Percentiles rank a stretch among this genome's conserved stretches.
phyloP scores from a whole-genome alignment of 1,284 basidiomycete genomes.

The Uromyces viciae-fabae region DNA sequence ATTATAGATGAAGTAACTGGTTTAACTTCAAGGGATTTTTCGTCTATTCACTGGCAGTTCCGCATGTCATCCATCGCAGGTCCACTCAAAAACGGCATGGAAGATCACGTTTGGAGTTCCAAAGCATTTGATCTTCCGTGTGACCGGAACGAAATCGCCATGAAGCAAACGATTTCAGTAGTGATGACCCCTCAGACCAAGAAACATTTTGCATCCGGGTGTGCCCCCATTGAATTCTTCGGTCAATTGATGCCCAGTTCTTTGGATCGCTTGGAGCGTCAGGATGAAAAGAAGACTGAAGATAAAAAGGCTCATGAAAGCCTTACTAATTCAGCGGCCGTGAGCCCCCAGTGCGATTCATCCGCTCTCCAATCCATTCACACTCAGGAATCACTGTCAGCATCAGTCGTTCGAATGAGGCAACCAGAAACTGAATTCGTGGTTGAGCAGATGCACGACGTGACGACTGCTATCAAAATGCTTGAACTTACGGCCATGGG shows the following conservation, averaged over 20 bases:
- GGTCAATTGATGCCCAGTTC: slow-evolving; percentile 74
- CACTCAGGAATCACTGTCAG: slow-evolving; percentile 16
- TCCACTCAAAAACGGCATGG: slow-evolving; percentile 61
- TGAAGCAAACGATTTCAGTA: slow-evolving; percentile 75
- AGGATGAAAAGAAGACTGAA: slow-evolving; percentile 81
- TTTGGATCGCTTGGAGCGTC: slow-evolving; percentile 78
- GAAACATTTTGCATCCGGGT: slow-evolving; percentile 67
- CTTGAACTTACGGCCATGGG: slow-evolving; percentile 81
- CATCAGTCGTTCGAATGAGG: slow-evolving; percentile 66
- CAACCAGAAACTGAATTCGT: slow-evolving; percentile 87
- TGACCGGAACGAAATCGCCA: slow-evolving; percentile 69
- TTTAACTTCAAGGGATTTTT: slow-evolving; percentile 69
- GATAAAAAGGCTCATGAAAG: slow-evolving; percentile 67
- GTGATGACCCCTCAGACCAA: slow-evolving; percentile 70
- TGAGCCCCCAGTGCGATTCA: slow-evolving; percentile 44
- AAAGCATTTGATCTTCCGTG: slow-evolving; percentile 68
- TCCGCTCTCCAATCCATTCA: slow-evolving; percentile 34
- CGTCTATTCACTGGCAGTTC: slow-evolving; percentile 75
- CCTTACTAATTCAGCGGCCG: slow-evolving; percentile 59
- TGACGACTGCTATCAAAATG: slow-evolving; percentile 78
- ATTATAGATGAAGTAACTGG: slow-evolving; percentile 81
- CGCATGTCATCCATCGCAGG: slow-evolving; percentile 77
- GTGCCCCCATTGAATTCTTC: slow-evolving; percentile 82
- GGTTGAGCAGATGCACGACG: slow-evolving; percentile 80
- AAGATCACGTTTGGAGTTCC: slow-evolving; percentile 73